Percentiles rank a stretch among this genome's conserved stretches.
Conservation (phyloP, 306 rosid genomes). For the Vicia sativa region DNA sequence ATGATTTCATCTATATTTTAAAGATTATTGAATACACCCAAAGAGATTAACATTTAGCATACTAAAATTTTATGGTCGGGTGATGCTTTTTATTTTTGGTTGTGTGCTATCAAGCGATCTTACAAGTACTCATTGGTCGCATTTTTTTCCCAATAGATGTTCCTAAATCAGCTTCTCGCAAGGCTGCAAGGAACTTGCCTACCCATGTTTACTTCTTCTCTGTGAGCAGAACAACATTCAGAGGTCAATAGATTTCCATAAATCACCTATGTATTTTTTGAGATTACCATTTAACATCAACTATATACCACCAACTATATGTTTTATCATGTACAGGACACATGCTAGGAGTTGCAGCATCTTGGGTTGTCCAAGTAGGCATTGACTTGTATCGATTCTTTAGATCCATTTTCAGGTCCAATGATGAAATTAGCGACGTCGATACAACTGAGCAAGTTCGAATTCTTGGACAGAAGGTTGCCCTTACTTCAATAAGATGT, state of each 20-base stretch:
- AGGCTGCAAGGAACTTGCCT: slow-evolving; percentile 73
- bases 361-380: slow-evolving; percentile 83
- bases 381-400: slow-evolving; percentile 65
- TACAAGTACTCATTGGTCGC: background rate
- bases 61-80: slow-evolving; percentile 7
- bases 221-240: slow-evolving; percentile 74
- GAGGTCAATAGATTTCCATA: slow-evolving; percentile 53
- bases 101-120: slow-evolving; percentile 4
- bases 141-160: slow-evolving; percentile 55
- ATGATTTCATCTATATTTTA: background rate
- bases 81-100: background rate
- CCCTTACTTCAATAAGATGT: slow-evolving; percentile 58
- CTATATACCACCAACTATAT: slow-evolving; percentile 27
- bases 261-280: background rate
- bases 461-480: slow-evolving; percentile 58
- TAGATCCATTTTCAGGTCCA: slow-evolving; percentile 29
- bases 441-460: slow-evolving; percentile 43
- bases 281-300: slow-evolving; percentile 39
- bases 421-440: slow-evolving; percentile 44
- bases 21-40: slow-evolving; percentile 22
- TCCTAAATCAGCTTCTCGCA: slow-evolving; percentile 80
- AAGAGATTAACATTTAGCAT: slow-evolving; percentile 8
- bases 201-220: slow-evolving; percentile 56
- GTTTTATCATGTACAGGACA: slow-evolving; percentile 60
- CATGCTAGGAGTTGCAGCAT: slow-evolving; percentile 83